Base-by-base conservation (phyloP, 2,329 filamentous ascomycete species). In the Fusarium multiceps region DNA sequence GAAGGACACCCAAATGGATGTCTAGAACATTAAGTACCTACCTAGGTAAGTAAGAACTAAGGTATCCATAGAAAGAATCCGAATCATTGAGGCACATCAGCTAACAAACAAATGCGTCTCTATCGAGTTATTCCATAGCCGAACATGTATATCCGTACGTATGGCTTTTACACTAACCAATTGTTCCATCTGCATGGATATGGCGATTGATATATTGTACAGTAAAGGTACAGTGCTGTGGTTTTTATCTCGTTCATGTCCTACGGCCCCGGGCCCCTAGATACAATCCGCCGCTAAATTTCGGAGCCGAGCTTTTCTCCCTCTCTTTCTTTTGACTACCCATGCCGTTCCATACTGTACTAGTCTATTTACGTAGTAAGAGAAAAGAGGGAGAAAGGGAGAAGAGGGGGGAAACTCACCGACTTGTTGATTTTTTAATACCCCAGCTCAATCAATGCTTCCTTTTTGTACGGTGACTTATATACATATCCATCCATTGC, bases 341-440 rank as follows among this genome's bases (percentile, higher is more conserved):
- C 18, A 63, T 58, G 23, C 42, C 45, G 8, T 34, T 42, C 49
- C 34, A 42, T 47, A 28, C 40, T n/a, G 5, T 43, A 50, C 51
- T 16, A 37, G 34, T n/a, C 34, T 37, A 37, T 18, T 37, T 10
- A 28, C 28, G 12, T 28, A 28, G 28, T 11, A 20, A 53, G 21
- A 51, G 18, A 41, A 41, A 51, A 51, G 30, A 53, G n/a, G 13
- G 13, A 37, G 21, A 34, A 25, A 57, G 11, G 12, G 18, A 50
- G n/a, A 23, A 56, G 41, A 55, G 51, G 18, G 32, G 18, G 34
- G 34, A 13, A n/a, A 53, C 59, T 63, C 61, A 66, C 65, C 56
- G 59, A 61, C 56, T 67, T 62, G 42, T 65, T 61, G 32, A 25
- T 54, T 54, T 45, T 40, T 34, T 41, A 47, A 23, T 51, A 28